phyloP scores from a whole-genome alignment of 2,329 filamentous ascomycete genomes.

The Talaromyces atroroseus region DNA sequence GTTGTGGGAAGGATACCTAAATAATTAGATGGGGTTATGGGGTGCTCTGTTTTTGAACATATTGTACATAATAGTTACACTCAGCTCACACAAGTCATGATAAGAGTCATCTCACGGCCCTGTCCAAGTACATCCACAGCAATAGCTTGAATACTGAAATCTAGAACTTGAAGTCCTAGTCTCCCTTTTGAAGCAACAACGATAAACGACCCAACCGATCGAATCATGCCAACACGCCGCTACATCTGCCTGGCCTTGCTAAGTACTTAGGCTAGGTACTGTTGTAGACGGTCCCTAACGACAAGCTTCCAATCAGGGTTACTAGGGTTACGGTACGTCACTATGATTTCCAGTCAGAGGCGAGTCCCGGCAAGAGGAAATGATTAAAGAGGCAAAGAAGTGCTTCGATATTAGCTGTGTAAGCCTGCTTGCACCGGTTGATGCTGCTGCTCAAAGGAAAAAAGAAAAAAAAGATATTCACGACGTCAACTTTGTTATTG shows the following conservation, averaged over 20 bases:
- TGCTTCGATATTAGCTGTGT: too few species aligned
- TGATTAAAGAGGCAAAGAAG: too few species aligned
- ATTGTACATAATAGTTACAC: background rate
- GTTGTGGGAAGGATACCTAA: background rate
- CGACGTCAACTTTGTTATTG: too few species aligned
- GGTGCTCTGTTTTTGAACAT: background rate
- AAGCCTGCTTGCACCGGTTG: too few species aligned
- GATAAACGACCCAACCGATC: constrained; percentile 39
- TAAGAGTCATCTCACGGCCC: background rate
- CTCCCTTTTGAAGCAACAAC: constrained; percentile 36
- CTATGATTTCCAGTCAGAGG: too few species aligned
- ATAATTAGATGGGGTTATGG: background rate
- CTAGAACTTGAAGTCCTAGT: constrained; percentile 34
- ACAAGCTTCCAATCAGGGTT: background rate
- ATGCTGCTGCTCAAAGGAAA: too few species aligned
- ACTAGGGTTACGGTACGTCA: too few species aligned
- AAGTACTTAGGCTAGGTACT: too few species aligned
- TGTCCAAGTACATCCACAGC: constrained; percentile 33
- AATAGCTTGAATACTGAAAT: constrained; percentile 27
- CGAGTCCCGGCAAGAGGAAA: too few species aligned
- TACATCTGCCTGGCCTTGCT: constrained; percentile 27
- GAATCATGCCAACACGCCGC: constrained; percentile 39
- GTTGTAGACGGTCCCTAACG: too few species aligned
- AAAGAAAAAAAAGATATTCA: too few species aligned
- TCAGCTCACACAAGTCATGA: background rate